phyloP scores from a whole-genome alignment of 352 stramenopile species.

The Pythium vanterpoolii region DNA sequence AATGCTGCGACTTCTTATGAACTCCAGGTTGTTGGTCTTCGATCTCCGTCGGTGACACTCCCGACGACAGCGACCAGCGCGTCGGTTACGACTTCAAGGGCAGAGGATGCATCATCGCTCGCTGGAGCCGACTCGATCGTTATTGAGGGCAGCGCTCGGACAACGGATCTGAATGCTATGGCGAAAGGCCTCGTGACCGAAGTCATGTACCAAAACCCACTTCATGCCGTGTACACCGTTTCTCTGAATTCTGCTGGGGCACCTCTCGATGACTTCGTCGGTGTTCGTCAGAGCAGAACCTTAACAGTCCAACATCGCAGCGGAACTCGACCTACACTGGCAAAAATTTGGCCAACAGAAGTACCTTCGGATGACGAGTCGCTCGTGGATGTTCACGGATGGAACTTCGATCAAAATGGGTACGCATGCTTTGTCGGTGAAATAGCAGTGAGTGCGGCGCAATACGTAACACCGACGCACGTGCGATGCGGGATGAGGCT shows the following conservation, averaged over 20 bases:
- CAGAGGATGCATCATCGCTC: background rate
- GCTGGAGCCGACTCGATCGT: conserved; percentile 5
- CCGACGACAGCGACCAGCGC: conserved; percentile 10
- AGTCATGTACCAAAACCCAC: conserved; percentile 12
- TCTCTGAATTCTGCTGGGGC: conserved; percentile 2
- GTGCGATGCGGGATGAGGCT: conserved; percentile 5
- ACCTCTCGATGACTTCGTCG: background rate
- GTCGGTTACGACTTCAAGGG: conserved; percentile 11
- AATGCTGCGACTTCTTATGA: conserved; percentile 16
- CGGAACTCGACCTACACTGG: conserved; percentile 4
- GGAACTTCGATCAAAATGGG: conserved; percentile 11
- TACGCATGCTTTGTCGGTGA: conserved; percentile 15
- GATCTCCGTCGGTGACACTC: conserved; percentile 15
- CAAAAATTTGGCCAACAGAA: conserved; percentile 10
- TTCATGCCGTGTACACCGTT: conserved; percentile 12
- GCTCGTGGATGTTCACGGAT: conserved; percentile 11
- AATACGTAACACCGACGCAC: conserved; percentile 10
- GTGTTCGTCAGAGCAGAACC: background rate
- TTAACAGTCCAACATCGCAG: conserved; percentile 3
- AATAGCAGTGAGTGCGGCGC: background rate
- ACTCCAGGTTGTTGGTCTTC: conserved; percentile 12
- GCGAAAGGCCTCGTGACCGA: conserved; percentile 10
- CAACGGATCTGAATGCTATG: conserved; percentile 16
- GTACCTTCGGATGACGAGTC: conserved; percentile 10
- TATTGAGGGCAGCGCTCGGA: conserved; percentile 18